phyloP scores from a whole-genome alignment of 73 alveolate species.

The Uronychia setigera region DNA sequence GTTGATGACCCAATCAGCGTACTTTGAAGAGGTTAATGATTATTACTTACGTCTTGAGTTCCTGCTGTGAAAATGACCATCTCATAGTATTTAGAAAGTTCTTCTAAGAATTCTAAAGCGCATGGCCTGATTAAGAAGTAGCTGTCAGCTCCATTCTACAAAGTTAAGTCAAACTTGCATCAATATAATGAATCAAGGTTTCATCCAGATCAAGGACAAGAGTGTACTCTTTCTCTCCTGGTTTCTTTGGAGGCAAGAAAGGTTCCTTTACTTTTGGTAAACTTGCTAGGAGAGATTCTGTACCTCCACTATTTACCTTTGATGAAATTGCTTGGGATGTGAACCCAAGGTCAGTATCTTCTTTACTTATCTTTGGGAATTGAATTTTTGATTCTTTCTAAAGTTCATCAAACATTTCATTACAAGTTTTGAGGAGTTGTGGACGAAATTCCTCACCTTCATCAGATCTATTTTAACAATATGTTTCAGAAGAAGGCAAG shows the following conservation, averaged over 20 bases:
- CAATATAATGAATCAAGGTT: conserved; percentile 75
- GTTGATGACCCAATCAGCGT: conserved; percentile 73
- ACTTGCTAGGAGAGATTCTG: conserved; percentile 15
- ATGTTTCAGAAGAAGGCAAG: conserved; percentile 4
- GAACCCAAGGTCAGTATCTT: neutral
- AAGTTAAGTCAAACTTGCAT: neutral
- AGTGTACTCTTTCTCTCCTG: conserved; percentile 44
- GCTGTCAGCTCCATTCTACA: neutral
- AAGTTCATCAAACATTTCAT: neutral
- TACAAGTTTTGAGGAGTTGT: conserved; percentile 17
- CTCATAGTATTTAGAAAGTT: conserved; percentile 68
- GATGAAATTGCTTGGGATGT: neutral
- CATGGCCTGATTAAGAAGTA: conserved; percentile 32
- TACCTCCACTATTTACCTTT: neutral
- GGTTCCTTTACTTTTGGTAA: neutral
- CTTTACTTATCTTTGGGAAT: neutral
- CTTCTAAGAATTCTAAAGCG: conserved; percentile 54
- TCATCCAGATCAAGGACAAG: conserved; percentile 86
- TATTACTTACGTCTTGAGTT: conserved; percentile 33
- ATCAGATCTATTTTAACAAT: conserved; percentile 5
- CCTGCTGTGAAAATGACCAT: conserved; percentile 81
- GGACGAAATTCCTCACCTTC: conserved; percentile 15
- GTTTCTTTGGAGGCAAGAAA: conserved; percentile 2
- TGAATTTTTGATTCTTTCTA: neutral
- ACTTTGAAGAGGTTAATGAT: neutral